Percentiles rank a stretch among this genome's conserved stretches.
Conservation (phyloP, 164 flowering plant genomes). For the Vitis labrusca region DNA sequence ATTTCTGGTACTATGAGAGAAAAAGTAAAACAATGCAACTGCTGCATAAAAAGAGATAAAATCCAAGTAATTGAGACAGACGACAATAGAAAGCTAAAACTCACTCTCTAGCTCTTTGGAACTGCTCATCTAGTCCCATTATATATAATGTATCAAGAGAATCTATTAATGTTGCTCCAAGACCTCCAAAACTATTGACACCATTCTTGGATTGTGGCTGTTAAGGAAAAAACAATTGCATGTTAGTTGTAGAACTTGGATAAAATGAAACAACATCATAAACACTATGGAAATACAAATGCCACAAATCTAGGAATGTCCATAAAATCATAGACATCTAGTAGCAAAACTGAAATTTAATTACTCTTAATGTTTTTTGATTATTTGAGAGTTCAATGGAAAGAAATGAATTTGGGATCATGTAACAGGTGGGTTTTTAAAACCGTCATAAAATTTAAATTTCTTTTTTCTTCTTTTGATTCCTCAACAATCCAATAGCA, state of each 20-base stretch:
- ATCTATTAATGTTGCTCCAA: conserved; percentile 95
- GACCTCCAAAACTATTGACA: conserved; percentile 94
- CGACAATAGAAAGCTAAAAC: conserved; percentile 19
- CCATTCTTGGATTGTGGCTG: conserved; percentile 96
- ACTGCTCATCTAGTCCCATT: conserved; percentile 94
- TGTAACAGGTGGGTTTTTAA: not conserved
- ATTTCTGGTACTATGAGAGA: not conserved
- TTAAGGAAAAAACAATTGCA: conserved; percentile 9
- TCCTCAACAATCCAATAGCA: not conserved
- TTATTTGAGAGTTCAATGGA: not conserved
- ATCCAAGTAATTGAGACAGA: not conserved
- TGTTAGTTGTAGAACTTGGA: conserved; percentile 3
- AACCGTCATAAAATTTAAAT: not conserved
- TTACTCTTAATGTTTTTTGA: not conserved
- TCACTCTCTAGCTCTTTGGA: conserved; percentile 93
- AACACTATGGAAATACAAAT: not conserved
- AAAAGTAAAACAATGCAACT: not conserved
- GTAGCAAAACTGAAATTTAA: not conserved
- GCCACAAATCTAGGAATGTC: not conserved
- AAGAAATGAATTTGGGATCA: not conserved
- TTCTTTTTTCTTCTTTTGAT: not conserved
- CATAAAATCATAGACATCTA: not conserved
- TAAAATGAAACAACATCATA: not conserved
- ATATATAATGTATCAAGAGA: conserved; percentile 93
- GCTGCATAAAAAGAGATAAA: conserved; percentile 1